Conservation (phyloP, 2,329 filamentous ascomycete genomes). For the Aspergillus uvarum region DNA sequence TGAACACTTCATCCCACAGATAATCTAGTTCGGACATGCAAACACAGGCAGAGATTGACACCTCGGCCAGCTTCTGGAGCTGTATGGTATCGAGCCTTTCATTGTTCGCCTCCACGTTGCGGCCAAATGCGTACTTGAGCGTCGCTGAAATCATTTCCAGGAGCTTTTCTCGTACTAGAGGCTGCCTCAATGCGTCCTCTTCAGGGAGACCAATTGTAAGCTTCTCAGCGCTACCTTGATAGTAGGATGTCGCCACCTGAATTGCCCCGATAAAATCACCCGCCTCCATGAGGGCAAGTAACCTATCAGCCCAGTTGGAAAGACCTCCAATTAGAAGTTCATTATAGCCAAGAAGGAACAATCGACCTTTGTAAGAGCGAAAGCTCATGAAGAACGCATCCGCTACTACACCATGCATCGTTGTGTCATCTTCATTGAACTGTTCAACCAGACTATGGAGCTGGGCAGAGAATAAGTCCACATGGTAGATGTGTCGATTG, state of each 20-base stretch:
- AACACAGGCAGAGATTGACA: slow-evolving; percentile 79
- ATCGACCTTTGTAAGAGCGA: slow-evolving; percentile 86
- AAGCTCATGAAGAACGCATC: slow-evolving; percentile 99
- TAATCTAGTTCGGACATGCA: slow-evolving; percentile 77
- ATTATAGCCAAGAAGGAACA: slow-evolving; percentile 92
- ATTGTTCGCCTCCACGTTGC: slow-evolving; percentile 51
- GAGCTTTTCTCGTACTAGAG: slow-evolving; percentile 82
- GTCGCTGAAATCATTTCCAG: slow-evolving; percentile 93
- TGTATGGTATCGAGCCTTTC: slow-evolving; percentile 59
- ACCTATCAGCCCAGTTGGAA: slow-evolving; percentile 94
- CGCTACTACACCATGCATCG: slow-evolving; percentile 92
- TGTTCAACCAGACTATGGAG: slow-evolving; percentile 82
- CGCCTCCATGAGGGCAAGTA: slow-evolving; percentile 91
- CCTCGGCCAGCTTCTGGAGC: slow-evolving; percentile 74
- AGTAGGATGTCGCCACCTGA: slow-evolving; percentile 85
- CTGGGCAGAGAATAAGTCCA: slow-evolving; percentile 85
- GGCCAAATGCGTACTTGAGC: slow-evolving; percentile 80
- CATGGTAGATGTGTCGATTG: slow-evolving; percentile 87
- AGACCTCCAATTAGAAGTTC: slow-evolving; percentile 87
- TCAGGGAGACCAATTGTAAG: slow-evolving; percentile 91
- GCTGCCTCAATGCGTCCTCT: slow-evolving; percentile 71
- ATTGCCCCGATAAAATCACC: slow-evolving; percentile 96
- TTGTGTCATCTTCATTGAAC: slow-evolving; percentile 78
- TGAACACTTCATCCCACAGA: slow-evolving; percentile 86
- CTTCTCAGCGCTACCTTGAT: slow-evolving; percentile 86